Conservation (phyloP, 352 stramenopile genomes). For the Phytophthora chlamydospora region DNA sequence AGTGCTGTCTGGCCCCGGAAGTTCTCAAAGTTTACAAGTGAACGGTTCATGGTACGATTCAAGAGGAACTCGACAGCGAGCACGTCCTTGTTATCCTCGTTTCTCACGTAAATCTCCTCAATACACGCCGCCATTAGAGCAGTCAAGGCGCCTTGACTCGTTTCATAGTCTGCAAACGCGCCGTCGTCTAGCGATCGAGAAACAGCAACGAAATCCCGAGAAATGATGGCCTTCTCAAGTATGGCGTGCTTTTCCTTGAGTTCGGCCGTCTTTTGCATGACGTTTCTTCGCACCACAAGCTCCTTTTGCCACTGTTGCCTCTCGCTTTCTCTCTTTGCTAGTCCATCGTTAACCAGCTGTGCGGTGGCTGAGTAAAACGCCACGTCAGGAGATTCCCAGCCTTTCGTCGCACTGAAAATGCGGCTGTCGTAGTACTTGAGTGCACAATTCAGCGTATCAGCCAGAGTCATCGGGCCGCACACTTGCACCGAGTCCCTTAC, state of each 20-base stretch:
- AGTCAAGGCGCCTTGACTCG: constrained; percentile 39
- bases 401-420: constrained; percentile 31
- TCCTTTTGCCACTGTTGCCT: constrained; percentile 35
- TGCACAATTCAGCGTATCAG: constrained; percentile 57
- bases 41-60: constrained; percentile 51
- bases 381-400: constrained; percentile 38
- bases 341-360: constrained; percentile 32
- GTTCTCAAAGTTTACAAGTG: constrained; percentile 71
- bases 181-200: constrained; percentile 56
- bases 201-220: constrained; percentile 45
- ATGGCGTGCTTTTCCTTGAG: constrained; percentile 46
- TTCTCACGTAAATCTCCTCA: constrained; percentile 64
- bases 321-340: constrained; percentile 29
- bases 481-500: no score
- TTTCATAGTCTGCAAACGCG: constrained; percentile 76
- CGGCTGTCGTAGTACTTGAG: constrained; percentile 48
- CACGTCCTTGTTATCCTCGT: constrained; percentile 57
- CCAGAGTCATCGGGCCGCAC: constrained; percentile 44
- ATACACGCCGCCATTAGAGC: constrained; percentile 61
- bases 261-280: constrained; percentile 52
- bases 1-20: constrained; percentile 57
- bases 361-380: constrained; percentile 48
- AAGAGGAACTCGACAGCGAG: constrained; percentile 67
- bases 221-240: constrained; percentile 56
- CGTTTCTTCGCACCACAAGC: constrained; percentile 48